A percentile compares a stretch with the other conserved stretches of the same genome.
Evolutionary conservation across 208 protist species (phyloP).

Genomic region (Leishmania braziliensis): DNA sequence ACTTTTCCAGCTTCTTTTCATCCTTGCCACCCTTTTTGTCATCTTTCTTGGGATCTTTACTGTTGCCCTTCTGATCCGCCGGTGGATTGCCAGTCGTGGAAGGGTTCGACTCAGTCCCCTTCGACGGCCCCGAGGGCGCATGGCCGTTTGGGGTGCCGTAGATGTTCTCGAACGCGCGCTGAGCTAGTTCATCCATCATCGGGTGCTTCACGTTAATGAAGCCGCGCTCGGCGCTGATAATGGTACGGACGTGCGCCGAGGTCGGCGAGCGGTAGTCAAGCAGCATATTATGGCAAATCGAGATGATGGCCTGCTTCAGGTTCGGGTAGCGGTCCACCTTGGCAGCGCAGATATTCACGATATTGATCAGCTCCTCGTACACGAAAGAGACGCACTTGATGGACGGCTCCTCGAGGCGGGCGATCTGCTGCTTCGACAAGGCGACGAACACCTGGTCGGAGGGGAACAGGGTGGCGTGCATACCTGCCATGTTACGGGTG

Average conservation of each 20-base stretch:
- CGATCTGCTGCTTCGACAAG: slow-evolving; percentile 95
- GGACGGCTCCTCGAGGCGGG: slow-evolving; percentile 93
- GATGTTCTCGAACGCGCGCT: slow-evolving; percentile 79
- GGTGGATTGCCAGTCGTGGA: not conserved
- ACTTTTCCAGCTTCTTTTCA: slow-evolving; percentile 55
- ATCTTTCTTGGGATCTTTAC: slow-evolving; percentile 31
- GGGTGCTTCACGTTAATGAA: slow-evolving; percentile 97
- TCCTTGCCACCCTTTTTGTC: slow-evolving; percentile 38
- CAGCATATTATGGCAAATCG: slow-evolving; percentile 88
- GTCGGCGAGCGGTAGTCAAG: slow-evolving; percentile 80
- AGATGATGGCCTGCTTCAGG: slow-evolving; percentile 85
- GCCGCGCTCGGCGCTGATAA: slow-evolving; percentile 95
- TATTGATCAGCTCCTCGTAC: slow-evolving; percentile 96
- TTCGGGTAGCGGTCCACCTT: slow-evolving; percentile 91
- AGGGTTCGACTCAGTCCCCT: slow-evolving; percentile 12
- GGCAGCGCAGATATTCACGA: slow-evolving; percentile 78
- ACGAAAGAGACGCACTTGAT: slow-evolving; percentile 96
- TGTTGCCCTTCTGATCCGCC: slow-evolving; percentile 17
- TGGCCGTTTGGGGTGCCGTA: slow-evolving; percentile 44
- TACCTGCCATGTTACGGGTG: slow-evolving; percentile 96
- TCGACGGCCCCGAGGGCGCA: slow-evolving; percentile 6
- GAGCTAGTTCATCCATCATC: slow-evolving; percentile 82
- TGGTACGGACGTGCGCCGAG: slow-evolving; percentile 88
- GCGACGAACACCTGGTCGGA: slow-evolving; percentile 97
- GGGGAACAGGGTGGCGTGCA: slow-evolving; percentile 96